Evolutionary conservation across 2,329 filamentous ascomycete species (phyloP).

Genomic region (Beauveria asiatica): DNA sequence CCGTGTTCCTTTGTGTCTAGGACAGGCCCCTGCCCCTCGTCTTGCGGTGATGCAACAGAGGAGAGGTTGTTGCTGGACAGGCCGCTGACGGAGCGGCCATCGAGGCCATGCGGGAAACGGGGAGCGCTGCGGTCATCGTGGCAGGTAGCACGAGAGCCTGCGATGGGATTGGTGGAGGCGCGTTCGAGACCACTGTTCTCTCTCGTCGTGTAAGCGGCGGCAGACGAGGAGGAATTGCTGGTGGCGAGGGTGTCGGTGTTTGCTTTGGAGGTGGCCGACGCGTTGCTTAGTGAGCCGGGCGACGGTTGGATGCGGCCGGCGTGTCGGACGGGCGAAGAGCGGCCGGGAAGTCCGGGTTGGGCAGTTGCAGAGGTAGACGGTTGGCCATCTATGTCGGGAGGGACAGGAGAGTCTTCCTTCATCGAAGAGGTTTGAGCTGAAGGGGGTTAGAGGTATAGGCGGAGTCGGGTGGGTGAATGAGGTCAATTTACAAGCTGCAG

Average conservation of each 20-base stretch:
- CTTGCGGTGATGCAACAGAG: slow-evolving; percentile 36
- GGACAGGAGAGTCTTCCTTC: slow-evolving; percentile 50
- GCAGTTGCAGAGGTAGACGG: slow-evolving; percentile 43
- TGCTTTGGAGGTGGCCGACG: slow-evolving; percentile 15
- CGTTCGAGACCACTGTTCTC: slow-evolving; percentile 13
- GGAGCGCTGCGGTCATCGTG: slow-evolving; percentile 13
- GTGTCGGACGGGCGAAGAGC: slow-evolving; percentile 26
- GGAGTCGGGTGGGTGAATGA: not conserved
- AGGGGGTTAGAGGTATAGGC: not conserved
- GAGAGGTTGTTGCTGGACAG: slow-evolving; percentile 22
- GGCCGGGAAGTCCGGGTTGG: slow-evolving; percentile 40
- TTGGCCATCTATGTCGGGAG: slow-evolving; percentile 47
- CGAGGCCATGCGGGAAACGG: slow-evolving; percentile 14
- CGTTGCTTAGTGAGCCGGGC: slow-evolving; percentile 22
- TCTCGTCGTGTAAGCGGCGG: not conserved
- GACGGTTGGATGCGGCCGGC: slow-evolving; percentile 18
- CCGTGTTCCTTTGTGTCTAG: slow-evolving; percentile 29
- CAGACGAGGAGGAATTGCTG: slow-evolving; percentile 10
- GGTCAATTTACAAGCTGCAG: slow-evolving; percentile 1
- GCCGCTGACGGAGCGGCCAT: slow-evolving; percentile 20
- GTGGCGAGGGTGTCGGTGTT: slow-evolving; percentile 19
- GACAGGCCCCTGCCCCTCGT: slow-evolving; percentile 50
- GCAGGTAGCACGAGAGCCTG: slow-evolving; percentile 14
- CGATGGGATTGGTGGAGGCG: slow-evolving; percentile 15
- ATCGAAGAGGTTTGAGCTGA: slow-evolving; percentile 40